Percentiles rank a stretch among this genome's conserved stretches.
Conservation (phyloP, 352 stramenopile genomes). For the Globisporangium radiosum region DNA sequence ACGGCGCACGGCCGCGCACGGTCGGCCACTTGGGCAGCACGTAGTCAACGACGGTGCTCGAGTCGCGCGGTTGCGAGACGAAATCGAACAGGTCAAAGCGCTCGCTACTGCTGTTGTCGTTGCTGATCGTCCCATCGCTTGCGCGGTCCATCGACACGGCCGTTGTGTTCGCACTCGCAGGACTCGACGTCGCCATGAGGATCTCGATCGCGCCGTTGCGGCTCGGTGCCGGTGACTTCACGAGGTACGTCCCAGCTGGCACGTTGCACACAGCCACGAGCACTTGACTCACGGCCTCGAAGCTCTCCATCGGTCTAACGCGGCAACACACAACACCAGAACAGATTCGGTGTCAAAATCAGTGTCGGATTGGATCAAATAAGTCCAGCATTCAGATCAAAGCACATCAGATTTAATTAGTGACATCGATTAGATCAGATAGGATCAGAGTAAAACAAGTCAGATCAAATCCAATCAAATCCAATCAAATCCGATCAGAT, state of each 20-base stretch:
- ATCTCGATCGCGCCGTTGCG: slow-evolving; percentile 6
- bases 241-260: slow-evolving; percentile 29
- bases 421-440: too few relatives aligned
- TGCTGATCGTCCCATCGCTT: too few relatives aligned
- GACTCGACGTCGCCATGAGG: slow-evolving; percentile 1
- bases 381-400: too few relatives aligned
- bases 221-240: slow-evolving; percentile 13
- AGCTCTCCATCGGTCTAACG: slow-evolving; percentile 27
- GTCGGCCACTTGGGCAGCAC: slow-evolving; percentile 40
- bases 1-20: slow-evolving; percentile 37
- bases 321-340: neutral
- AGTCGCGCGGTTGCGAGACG: slow-evolving; percentile 1
- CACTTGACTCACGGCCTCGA: slow-evolving; percentile 25
- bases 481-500: too few relatives aligned
- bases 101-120: neutral
- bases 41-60: slow-evolving; percentile 4
- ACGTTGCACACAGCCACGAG: slow-evolving; percentile 25
- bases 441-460: too few relatives aligned
- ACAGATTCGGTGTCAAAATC: too few relatives aligned
- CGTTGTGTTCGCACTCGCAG: neutral
- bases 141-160: too few relatives aligned
- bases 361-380: too few relatives aligned
- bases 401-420: too few relatives aligned
- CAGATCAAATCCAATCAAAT: too few relatives aligned
- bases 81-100: slow-evolving; percentile 6